phyloP scores from a whole-genome alignment of 1,139 yeast species.

The Spencermartinsiella ligniputridi region DNA sequence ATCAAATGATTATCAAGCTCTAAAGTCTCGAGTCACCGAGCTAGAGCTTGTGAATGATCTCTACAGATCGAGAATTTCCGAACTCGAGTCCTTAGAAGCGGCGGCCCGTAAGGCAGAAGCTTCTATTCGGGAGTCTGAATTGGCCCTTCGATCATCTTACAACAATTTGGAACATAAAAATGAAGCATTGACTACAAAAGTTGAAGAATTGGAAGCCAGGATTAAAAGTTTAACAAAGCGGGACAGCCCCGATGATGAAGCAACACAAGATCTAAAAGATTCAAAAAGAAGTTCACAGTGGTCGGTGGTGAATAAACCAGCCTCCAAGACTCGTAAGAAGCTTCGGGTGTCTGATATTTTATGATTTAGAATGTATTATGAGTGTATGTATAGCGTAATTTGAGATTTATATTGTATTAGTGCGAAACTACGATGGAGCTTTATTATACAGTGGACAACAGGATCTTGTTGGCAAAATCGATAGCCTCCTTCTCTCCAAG shows the following conservation, averaged over 20 bases:
- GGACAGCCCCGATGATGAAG: background rate
- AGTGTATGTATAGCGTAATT: background rate
- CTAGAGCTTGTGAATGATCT: constrained; percentile 85
- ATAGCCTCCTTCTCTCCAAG: constrained; percentile 15
- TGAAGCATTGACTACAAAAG: constrained; percentile 9
- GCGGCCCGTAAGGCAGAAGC: constrained; percentile 20
- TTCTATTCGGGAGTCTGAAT: constrained; percentile 19
- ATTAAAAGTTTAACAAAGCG: background rate
- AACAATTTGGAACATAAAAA: constrained; percentile 12
- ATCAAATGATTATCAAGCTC: constrained; percentile 13
- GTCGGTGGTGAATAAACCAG: background rate
- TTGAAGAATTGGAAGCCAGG: constrained; percentile 5
- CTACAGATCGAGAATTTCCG: constrained; percentile 74
- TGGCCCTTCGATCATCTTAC: constrained; percentile 14
- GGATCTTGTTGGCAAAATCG: constrained; percentile 15
- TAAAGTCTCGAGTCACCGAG: constrained; percentile 79
- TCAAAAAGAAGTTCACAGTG: background rate
- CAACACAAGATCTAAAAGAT: background rate
- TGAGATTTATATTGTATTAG: no score
- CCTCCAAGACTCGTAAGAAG: background rate
- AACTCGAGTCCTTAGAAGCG: constrained; percentile 49
- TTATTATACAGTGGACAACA: no score
- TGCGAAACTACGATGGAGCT: no score
- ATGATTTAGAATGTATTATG: background rate
- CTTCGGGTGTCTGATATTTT: constrained; percentile 1